Conservation (phyloP, 2,329 filamentous ascomycete species). For the Ceratocystis huliohia region DNA sequence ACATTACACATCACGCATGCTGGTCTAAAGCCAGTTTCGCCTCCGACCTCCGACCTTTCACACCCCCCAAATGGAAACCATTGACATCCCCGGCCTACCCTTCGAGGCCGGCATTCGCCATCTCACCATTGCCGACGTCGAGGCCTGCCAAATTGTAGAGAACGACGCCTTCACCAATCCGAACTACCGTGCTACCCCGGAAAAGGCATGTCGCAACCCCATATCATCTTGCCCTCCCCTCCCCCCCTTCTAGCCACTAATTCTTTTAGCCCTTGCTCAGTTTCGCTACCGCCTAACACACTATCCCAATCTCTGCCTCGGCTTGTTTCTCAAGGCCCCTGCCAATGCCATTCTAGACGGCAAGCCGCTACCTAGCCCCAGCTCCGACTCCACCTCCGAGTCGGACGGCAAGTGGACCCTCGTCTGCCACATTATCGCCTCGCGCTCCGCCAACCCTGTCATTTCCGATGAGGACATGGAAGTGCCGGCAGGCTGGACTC, state of each 20-base stretch:
- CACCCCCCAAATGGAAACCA: neutral
- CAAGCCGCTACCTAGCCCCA: neutral
- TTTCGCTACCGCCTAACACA: conserved; percentile 62
- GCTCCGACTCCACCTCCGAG: conserved; percentile 1
- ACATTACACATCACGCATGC: neutral
- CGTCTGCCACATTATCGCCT: conserved; percentile 66
- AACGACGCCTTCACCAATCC: conserved; percentile 41
- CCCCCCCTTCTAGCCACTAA: neutral
- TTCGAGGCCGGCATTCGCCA: conserved; percentile 38
- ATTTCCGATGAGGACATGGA: conserved; percentile 70
- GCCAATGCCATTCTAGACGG: conserved; percentile 26
- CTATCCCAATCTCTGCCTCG: conserved; percentile 66
- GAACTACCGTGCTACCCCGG: conserved; percentile 37
- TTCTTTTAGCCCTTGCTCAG: conserved; percentile 31
- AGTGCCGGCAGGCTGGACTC: conserved; percentile 54
- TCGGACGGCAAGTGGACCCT: conserved; percentile 40
- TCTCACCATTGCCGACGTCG: conserved; percentile 53
- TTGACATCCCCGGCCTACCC: conserved; percentile 4
- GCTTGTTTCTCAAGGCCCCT: conserved; percentile 51
- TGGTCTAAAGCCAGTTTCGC: neutral
- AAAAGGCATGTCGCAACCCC: conserved; percentile 37
- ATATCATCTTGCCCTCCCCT: neutral
- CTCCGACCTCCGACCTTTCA: neutral
- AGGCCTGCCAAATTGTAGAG: conserved; percentile 45
- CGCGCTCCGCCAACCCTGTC: conserved; percentile 48